Percentiles rank a stretch among this genome's conserved stretches.
These are phyloP conservation scores for Colletotrichum nymphaeae DNA, from an alignment of 2,329 filamentous ascomycete genomes.

Conservation along the genomic window DNA sequence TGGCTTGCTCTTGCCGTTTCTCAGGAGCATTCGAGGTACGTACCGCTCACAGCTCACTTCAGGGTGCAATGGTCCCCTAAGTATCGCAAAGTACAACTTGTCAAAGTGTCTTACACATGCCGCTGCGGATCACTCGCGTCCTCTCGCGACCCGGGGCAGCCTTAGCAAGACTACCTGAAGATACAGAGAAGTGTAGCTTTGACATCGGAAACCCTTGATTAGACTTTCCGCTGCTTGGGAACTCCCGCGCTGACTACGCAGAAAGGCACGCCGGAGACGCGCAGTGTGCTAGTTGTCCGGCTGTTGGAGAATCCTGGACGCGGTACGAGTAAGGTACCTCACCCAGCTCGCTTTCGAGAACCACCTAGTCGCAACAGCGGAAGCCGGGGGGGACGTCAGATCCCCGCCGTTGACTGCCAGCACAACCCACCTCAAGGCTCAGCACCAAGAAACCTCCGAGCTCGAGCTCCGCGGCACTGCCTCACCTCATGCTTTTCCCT, in stretches of 20 bases:
- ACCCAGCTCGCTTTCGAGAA: constrained; percentile 6
- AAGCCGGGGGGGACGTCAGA: constrained; percentile 31
- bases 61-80: not conserved
- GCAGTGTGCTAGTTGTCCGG: not conserved
- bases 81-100: not conserved
- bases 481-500: constrained; percentile 18
- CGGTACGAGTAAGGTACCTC: constrained; percentile 9
- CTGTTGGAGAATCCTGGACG: constrained; percentile 2
- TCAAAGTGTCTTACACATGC: not conserved
- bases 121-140: too few relatives aligned
- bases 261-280: not conserved
- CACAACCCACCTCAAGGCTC: constrained; percentile 24
- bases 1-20: constrained; percentile 14
- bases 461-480: constrained; percentile 31
- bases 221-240: not conserved
- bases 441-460: constrained; percentile 29
- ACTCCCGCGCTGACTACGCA: not conserved
- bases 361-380: not conserved
- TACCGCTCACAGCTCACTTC: not conserved
- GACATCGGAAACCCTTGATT: not conserved
- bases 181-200: not conserved
- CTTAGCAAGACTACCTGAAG: too few relatives aligned
- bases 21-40: not conserved
- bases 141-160: too few relatives aligned
- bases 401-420: constrained; percentile 31